A percentile compares a stretch with the other conserved stretches of the same genome.
Evolutionary conservation across 371 early-diverging fungal genomes (phyloP).

Genomic region (Lichtheimia ramosa): DNA sequence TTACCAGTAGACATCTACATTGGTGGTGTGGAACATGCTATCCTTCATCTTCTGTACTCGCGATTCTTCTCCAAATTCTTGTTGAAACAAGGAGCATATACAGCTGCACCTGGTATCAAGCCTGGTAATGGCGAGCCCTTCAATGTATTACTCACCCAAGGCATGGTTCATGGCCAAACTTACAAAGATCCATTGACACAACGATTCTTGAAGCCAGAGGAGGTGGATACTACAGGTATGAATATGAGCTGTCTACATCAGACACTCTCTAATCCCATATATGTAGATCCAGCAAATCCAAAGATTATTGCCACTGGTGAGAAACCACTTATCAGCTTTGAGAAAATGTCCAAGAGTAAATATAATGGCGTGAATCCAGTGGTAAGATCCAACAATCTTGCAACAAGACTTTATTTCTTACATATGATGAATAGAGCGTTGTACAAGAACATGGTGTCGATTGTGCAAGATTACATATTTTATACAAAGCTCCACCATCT

Average conservation of each 20-base stretch:
- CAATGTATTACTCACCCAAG: slow-evolving; percentile 82
- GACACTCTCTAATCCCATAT: not conserved
- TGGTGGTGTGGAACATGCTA: slow-evolving; percentile 95
- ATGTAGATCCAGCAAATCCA: slow-evolving; percentile 54
- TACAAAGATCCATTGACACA: slow-evolving; percentile 76
- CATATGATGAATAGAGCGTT: slow-evolving; percentile 42
- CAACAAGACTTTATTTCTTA: not conserved
- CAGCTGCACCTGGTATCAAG: slow-evolving; percentile 29
- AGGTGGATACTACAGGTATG: slow-evolving; percentile 65
- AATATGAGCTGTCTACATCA: too few species aligned
- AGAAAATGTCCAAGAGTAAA: slow-evolving; percentile 97
- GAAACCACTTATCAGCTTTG: slow-evolving; percentile 66
- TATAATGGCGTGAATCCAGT: slow-evolving; percentile 92
- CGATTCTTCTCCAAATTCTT: slow-evolving; percentile 89
- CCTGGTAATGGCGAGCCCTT: slow-evolving; percentile 84
- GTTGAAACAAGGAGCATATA: slow-evolving; percentile 52
- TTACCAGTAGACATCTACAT: slow-evolving; percentile 93
- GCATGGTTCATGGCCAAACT: slow-evolving; percentile 93
- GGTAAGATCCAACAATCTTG: slow-evolving; percentile 29
- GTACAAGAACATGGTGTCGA: slow-evolving; percentile 79
- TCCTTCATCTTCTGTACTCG: slow-evolving; percentile 92
- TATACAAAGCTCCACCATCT: slow-evolving; percentile 87
- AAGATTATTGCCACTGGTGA: slow-evolving; percentile 65
- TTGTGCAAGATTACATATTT: slow-evolving; percentile 83
- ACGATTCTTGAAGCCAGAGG: slow-evolving; percentile 79